Conservation (phyloP, 1,284 basidiomycete species). For the Cryptococcus floricola region DNA sequence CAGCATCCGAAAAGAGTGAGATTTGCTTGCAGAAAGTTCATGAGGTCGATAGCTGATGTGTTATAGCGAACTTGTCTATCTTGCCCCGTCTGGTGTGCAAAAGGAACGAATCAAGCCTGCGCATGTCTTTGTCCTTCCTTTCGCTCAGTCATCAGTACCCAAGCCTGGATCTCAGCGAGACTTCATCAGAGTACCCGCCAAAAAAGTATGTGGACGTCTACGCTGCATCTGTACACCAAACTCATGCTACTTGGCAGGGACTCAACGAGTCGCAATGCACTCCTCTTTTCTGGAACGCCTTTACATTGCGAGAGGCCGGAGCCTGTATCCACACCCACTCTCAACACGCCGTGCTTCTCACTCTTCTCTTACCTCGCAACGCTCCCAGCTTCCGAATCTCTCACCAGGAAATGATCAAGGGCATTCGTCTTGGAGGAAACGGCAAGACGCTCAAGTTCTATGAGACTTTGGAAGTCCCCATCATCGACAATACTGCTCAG, state of each 20-base stretch:
- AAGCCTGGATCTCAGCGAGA: conserved; percentile 63
- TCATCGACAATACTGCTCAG: conserved; percentile 81
- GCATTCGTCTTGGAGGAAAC: conserved; percentile 68
- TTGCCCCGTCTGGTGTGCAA: conserved; percentile 73
- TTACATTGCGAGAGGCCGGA: conserved; percentile 67
- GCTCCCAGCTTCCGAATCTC: conserved; percentile 62
- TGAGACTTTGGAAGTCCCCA: conserved; percentile 77
- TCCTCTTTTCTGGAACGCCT: conserved; percentile 87
- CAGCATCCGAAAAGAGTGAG: conserved; percentile 63
- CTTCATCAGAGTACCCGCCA: conserved; percentile 66
- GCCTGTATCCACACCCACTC: conserved; percentile 85
- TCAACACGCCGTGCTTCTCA: conserved; percentile 80
- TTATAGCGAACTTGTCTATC: conserved; percentile 68
- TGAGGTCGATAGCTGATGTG: not conserved
- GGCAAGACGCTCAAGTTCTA: conserved; percentile 70
- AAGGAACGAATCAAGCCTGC: conserved; percentile 74
- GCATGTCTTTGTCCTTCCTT: conserved; percentile 82
- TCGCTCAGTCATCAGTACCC: conserved; percentile 58
- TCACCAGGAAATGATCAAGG: conserved; percentile 86
- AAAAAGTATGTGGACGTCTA: conserved; percentile 45
- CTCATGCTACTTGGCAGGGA: conserved; percentile 22
- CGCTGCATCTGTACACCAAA: not conserved
- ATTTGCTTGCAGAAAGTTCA: conserved; percentile 21
- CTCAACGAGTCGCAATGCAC: conserved; percentile 78
- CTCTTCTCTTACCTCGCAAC: conserved; percentile 64